Percentiles rank a stretch among this genome's conserved stretches.
Evolutionary conservation across 441 rosid genomes (phyloP).

Genomic region (Erodium moschatum): DNA sequence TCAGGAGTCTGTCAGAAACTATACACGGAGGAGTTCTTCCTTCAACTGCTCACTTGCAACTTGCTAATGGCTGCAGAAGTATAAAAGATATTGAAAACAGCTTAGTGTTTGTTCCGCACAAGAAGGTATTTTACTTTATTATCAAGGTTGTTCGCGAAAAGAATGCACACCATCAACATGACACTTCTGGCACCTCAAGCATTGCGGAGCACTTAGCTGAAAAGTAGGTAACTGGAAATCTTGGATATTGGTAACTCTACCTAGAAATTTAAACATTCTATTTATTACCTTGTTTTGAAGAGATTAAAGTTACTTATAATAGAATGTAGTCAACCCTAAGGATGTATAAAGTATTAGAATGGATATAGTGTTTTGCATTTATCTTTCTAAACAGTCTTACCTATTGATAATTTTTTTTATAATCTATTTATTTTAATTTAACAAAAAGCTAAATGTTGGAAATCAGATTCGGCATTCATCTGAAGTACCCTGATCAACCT

Average conservation of each 20-base stretch:
- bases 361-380: conserved; percentile 4
- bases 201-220: conserved; percentile 39
- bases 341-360: neutral
- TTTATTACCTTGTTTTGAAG: neutral
- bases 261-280: neutral
- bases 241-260: conserved; percentile 1
- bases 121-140: conserved; percentile 54
- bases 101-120: conserved; percentile 52
- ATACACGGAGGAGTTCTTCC: conserved; percentile 27
- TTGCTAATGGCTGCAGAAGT: conserved; percentile 57
- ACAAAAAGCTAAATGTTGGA: conserved; percentile 16
- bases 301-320: neutral
- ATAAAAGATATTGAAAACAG: conserved; percentile 59
- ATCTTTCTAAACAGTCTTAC: neutral
- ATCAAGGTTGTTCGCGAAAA: conserved; percentile 35
- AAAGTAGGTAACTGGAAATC: conserved; percentile 42
- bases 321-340: neutral
- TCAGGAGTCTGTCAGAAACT: conserved; percentile 34
- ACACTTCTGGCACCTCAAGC: conserved; percentile 32
- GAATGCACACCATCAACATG: conserved; percentile 43
- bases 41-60: conserved; percentile 32
- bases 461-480: conserved; percentile 57
- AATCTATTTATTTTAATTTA: conserved; percentile 14
- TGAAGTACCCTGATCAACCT: conserved; percentile 56
- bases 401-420: conserved; percentile 7